phyloP scores from a whole-genome alignment of 2,329 filamentous ascomycete genomes.

The Colletotrichum graminicola region DNA sequence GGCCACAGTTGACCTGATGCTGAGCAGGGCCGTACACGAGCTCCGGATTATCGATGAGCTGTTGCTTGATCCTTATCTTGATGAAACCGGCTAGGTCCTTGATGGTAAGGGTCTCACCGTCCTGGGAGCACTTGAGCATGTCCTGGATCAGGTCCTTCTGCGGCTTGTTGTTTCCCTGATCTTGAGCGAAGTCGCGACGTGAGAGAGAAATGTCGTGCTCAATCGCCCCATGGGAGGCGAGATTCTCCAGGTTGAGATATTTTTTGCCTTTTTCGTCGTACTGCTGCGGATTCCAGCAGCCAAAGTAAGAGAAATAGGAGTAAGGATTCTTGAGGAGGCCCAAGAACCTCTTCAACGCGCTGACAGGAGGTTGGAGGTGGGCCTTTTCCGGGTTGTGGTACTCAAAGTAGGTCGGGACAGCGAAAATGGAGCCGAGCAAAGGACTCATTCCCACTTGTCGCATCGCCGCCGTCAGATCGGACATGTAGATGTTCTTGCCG shows the following conservation, averaged over 20 bases:
- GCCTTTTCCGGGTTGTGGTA: not conserved
- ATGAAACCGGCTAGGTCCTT: not conserved
- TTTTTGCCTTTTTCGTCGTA: constrained; percentile 5
- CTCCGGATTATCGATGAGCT: not conserved
- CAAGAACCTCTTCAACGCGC: not conserved
- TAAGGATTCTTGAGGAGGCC: not conserved
- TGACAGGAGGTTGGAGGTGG: not conserved
- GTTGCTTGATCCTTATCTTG: not conserved
- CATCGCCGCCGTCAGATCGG: not conserved
- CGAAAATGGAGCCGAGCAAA: not conserved
- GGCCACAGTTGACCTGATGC: constrained; percentile 1
- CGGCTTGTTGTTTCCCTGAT: not conserved
- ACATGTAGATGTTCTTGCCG: constrained; percentile 52
- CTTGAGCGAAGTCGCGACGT: constrained; percentile 43
- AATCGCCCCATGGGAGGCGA: constrained; percentile 43
- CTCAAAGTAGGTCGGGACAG: constrained; percentile 2
- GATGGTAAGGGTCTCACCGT: not conserved
- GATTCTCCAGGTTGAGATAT: constrained; percentile 35
- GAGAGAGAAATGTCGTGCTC: constrained; percentile 50
- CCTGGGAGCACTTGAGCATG: not conserved
- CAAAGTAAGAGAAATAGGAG: constrained; percentile 1
- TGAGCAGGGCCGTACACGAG: not conserved
- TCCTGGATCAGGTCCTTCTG: not conserved
- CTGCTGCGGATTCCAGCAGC: not conserved
- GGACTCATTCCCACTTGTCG: constrained; percentile 4